phyloP scores from a whole-genome alignment of 495 filamentous ascomycete species.

The Arthonia radiata region DNA sequence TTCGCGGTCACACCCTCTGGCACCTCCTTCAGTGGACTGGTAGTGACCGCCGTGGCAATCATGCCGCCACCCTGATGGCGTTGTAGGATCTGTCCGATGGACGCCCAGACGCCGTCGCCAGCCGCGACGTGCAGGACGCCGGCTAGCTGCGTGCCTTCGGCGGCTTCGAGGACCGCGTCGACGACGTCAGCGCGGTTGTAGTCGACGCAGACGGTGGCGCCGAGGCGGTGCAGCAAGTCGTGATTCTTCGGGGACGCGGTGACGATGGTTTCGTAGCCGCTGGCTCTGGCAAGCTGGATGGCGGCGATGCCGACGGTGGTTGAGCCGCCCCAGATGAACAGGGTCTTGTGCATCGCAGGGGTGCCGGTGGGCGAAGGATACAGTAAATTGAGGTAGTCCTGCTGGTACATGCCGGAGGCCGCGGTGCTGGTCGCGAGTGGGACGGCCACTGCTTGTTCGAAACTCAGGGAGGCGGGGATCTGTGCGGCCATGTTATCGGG shows the following conservation, averaged over 20 bases:
- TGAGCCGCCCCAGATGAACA: constrained; percentile 18
- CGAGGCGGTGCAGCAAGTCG: constrained; percentile 13
- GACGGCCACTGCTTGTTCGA: constrained; percentile 19
- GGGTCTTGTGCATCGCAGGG: constrained; percentile 7
- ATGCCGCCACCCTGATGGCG: no score
- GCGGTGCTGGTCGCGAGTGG: constrained; percentile 24
- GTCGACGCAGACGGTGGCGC: constrained; percentile 13
- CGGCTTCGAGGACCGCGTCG: constrained; percentile 10
- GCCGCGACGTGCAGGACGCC: no score
- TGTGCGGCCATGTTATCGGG: constrained; percentile 5
- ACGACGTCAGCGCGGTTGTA: constrained; percentile 12
- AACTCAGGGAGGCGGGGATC: constrained; percentile 19
- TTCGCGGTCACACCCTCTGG: no score
- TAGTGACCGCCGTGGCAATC: no score
- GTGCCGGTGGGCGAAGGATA: constrained; percentile 8
- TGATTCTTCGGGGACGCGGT: constrained; percentile 14
- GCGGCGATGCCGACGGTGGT: constrained; percentile 14
- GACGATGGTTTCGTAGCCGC: constrained; percentile 13
- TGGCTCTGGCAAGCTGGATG: constrained; percentile 15
- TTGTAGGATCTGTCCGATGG: no score
- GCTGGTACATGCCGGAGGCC: constrained; percentile 18
- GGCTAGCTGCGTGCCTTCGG: no score
- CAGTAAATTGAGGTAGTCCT: constrained; percentile 13
- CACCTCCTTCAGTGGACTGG: no score
- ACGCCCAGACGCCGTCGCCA: no score